Evolutionary conservation across 225 moss, liverwort and hornwort genomes (phyloP).

Genomic region (Polytrichum formosum): DNA sequence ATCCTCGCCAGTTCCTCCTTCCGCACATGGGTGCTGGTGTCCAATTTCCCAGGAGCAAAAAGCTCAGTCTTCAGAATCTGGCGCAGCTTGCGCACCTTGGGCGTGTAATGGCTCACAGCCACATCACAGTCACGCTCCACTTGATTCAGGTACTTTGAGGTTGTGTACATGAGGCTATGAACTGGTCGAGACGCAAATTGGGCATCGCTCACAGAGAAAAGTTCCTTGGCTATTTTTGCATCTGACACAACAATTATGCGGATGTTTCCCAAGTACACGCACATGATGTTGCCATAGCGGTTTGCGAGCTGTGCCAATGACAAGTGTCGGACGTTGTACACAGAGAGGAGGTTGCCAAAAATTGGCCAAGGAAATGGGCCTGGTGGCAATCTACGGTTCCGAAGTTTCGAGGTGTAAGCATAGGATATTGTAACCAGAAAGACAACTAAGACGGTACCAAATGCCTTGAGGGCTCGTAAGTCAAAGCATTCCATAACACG

Average conservation of each 20-base stretch:
- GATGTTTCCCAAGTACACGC: conserved; percentile 31
- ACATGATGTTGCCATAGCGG: conserved; percentile 34
- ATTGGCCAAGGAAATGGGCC: conserved; percentile 34
- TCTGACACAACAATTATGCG: conserved; percentile 35
- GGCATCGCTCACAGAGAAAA: conserved; percentile 13
- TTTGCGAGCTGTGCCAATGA: conserved; percentile 16
- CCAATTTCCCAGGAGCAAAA: conserved; percentile 21
- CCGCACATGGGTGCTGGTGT: conserved; percentile 1
- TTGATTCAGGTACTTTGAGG: conserved; percentile 16
- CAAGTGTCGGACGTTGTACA: conserved; percentile 15
- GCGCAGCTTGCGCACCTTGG: conserved; percentile 16
- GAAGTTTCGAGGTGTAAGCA: background rate
- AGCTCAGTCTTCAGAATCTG: conserved; percentile 24
- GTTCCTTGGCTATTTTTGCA: conserved; percentile 31
- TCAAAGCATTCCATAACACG: no score
- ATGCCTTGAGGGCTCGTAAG: no score
- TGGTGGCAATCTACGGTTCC: conserved; percentile 23
- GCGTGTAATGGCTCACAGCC: background rate
- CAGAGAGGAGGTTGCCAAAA: conserved; percentile 30
- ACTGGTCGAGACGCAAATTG: conserved; percentile 17
- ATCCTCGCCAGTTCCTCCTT: conserved; percentile 19
- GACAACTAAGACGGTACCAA: background rate
- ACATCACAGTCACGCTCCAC: conserved; percentile 9
- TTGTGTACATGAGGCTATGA: conserved; percentile 10
- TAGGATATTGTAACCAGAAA: background rate